phyloP scores from a whole-genome alignment of 1,139 yeast species.

The Kazachstania sp. region DNA sequence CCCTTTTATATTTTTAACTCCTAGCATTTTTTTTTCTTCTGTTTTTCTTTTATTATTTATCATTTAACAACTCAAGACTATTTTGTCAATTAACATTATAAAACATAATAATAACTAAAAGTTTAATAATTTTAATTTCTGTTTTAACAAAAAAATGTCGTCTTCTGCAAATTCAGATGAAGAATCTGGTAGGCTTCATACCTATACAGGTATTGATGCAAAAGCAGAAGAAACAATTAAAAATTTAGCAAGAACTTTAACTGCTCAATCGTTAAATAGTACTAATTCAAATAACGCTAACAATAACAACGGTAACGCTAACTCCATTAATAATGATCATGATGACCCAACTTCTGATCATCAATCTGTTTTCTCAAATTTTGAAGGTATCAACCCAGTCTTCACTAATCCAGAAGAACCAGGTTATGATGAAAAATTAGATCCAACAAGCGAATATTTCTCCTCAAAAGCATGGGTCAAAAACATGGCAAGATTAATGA shows the following conservation, averaged over 20 bases:
- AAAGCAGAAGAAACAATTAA: slow-evolving; percentile 10
- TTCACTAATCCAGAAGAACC: slow-evolving; percentile 10
- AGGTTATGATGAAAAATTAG: slow-evolving; percentile 39
- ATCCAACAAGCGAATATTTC: slow-evolving; percentile 52
- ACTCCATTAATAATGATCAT: background rate
- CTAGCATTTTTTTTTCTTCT: too few species aligned
- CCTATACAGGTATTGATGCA: slow-evolving; percentile 14
- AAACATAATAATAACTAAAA: too few species aligned
- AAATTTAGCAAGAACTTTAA: slow-evolving; percentile 14
- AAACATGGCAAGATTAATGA: slow-evolving; percentile 50
- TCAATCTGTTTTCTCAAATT: slow-evolving; percentile 5
- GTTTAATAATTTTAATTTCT: background rate
- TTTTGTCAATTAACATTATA: background rate
- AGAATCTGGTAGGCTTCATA: slow-evolving; percentile 6
- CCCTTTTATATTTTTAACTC: too few species aligned
- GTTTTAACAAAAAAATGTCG: background rate
- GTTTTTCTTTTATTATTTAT: too few species aligned
- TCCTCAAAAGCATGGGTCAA: slow-evolving; percentile 62
- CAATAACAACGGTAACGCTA: background rate
- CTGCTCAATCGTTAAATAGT: slow-evolving; percentile 4
- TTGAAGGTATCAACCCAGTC: slow-evolving; percentile 17
- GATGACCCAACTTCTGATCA: background rate
- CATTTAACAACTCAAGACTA: background rate
- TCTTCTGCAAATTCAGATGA: slow-evolving; percentile 2
- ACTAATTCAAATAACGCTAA: background rate